Evolutionary conservation across 148 eudicot species (phyloP), one percentile per base, ranked within the genome.

Genomic region (Rhododendron kiyosumense): DNA sequence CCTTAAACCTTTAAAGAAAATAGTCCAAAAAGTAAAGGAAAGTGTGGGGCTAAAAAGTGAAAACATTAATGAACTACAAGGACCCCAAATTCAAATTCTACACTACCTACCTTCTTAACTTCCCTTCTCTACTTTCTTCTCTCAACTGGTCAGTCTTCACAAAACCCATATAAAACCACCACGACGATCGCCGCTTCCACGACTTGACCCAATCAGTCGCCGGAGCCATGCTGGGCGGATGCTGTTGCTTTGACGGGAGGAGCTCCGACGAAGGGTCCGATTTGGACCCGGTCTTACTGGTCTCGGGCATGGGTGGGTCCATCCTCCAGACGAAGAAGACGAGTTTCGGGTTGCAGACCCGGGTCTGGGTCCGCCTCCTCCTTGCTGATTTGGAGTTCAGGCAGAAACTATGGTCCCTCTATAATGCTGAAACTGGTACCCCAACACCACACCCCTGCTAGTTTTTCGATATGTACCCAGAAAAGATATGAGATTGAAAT

Each of bases 311-410:
- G 75, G 98, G 94, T 0, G 98, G 98, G n/a, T 89, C 98, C 77
- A 94, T 96, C 57, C 87, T 96, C 5, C 85, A 93, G 63, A 93
- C 98, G 0, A 92, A 93, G 93, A 90, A 54, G 84, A 92, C 87
- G 88, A 89, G 84, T 11, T 88, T 87, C 78, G 91, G 93, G 86
- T 91, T 82, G 34, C 90, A 93, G 84, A 92, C 90, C 73, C 96
- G 98, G 90, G 96, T 96, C 54, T 96, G 98, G 98, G 98, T 96
- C 73, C 87, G 98, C 81, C 88, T 96, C 36, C 89, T 93, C 79
- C 90, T 96, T 45, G 98, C 98, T 85, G 96, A 94, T 83, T 92
- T 94, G 88, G 94, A 92, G 94, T 96, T 96, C 89, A 93, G 85
- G 91, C 87, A 89, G 89, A 92, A 90, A 89, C 87, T 93, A 24